Percentiles rank a stretch among this genome's conserved stretches.
Evolutionary conservation across 106 monocot species (phyloP).

Genomic region (Triglochin maritima): DNA sequence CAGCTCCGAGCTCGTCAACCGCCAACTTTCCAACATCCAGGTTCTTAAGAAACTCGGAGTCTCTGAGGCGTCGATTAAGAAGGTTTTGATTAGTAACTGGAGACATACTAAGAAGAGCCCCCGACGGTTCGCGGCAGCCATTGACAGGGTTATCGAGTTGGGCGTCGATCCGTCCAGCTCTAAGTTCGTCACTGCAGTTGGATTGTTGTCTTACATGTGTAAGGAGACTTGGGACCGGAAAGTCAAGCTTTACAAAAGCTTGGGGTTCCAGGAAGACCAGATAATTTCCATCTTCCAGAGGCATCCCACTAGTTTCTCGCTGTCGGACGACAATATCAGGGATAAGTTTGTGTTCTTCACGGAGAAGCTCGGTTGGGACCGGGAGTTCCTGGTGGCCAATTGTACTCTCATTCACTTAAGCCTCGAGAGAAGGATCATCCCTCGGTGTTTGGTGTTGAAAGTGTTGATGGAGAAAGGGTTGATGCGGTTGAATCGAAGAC

Average conservation of each 20-base stretch:
- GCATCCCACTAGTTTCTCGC: neutral
- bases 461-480: conserved; percentile 4
- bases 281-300: neutral
- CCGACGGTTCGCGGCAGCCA: neutral
- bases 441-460: conserved; percentile 4
- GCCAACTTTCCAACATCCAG: neutral
- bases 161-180: neutral
- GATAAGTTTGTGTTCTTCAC: conserved; percentile 4
- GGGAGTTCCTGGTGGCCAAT: neutral
- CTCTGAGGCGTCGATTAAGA: neutral
- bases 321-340: conserved; percentile 1
- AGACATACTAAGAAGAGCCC: neutral
- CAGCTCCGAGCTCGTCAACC: neutral
- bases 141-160: neutral
- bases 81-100: neutral
- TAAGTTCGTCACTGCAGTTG: neutral
- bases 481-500: neutral
- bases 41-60: neutral
- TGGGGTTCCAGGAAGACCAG: neutral
- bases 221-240: neutral
- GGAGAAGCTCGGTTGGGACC: neutral
- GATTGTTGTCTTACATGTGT: neutral
- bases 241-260: conserved; percentile 1
- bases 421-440: conserved; percentile 8
- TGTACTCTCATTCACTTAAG: neutral